Evolutionary conservation across 805 yeast genomes (phyloP).

Genomic region (Metschnikowia hibisci): DNA sequence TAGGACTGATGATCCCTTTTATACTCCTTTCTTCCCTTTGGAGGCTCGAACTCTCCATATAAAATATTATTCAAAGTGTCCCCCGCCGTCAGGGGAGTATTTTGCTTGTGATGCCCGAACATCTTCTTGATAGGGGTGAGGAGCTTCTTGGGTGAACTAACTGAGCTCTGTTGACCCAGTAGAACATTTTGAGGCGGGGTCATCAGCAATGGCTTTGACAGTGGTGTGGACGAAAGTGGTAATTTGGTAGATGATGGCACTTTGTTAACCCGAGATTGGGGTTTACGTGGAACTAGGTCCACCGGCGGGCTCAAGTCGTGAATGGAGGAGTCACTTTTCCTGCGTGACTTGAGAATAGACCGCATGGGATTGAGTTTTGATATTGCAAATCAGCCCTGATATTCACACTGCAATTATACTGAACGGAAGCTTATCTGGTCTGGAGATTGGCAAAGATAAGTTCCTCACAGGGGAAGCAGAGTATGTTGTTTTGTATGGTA

Average conservation of each 20-base stretch:
- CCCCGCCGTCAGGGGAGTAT: conserved; percentile 6
- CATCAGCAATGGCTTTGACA: background rate
- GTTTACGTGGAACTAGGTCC: conserved; percentile 1
- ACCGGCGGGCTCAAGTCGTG: conserved; percentile 12
- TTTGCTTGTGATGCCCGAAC: conserved; percentile 21
- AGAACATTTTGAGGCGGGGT: conserved; percentile 13
- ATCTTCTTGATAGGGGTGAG: conserved; percentile 35
- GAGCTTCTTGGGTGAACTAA: conserved; percentile 34
- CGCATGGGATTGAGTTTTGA: conserved; percentile 8
- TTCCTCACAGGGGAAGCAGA: background rate
- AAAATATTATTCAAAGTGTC: conserved; percentile 13
- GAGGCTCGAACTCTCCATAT: conserved; percentile 14
- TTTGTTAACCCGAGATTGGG: background rate
- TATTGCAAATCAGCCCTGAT: background rate
- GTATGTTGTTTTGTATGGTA: background rate
- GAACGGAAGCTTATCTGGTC: too few relatives aligned
- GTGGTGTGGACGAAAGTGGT: background rate
- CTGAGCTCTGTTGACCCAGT: conserved; percentile 7
- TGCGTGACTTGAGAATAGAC: conserved; percentile 18
- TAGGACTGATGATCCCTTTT: background rate
- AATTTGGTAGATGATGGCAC: background rate
- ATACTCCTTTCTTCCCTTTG: conserved; percentile 6
- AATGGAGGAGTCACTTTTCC: conserved; percentile 17
- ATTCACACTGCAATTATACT: background rate
- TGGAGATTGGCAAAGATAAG: background rate